Evolutionary conservation across 768 basidiomycete genomes (phyloP).

Genomic region (Tephrocybe rancida): DNA sequence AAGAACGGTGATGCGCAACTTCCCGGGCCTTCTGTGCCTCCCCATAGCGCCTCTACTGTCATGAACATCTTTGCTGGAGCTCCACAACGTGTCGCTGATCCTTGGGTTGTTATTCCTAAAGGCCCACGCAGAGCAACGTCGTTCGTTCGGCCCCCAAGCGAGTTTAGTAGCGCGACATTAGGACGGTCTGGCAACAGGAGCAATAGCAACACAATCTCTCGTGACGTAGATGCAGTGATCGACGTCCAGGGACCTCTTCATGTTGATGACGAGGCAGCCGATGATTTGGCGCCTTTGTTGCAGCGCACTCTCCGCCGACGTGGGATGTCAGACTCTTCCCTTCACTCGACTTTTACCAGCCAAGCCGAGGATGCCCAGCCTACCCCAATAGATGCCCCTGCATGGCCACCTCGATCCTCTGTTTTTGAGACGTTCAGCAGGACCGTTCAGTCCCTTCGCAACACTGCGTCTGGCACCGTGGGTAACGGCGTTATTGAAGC

Average conservation of each 20-base stretch:
- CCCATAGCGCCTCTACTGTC: constrained; percentile 36
- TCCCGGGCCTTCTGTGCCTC: constrained; percentile 3
- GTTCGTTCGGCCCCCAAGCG: constrained; percentile 24
- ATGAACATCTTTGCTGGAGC: constrained; percentile 96
- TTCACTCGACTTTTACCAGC: constrained; percentile 79
- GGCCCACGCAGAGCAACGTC: constrained; percentile 30
- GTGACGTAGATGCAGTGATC: constrained; percentile 79
- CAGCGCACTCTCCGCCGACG: constrained; percentile 73
- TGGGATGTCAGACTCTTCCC: constrained; percentile 90
- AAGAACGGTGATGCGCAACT: constrained; percentile 5
- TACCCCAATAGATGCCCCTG: neutral
- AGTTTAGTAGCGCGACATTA: constrained; percentile 8
- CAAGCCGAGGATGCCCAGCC: constrained; percentile 41
- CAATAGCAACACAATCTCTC: constrained; percentile 44
- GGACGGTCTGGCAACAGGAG: constrained; percentile 22
- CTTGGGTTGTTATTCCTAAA: constrained; percentile 73
- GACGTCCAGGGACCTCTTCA: constrained; percentile 46
- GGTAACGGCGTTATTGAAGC: neutral
- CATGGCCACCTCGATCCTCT: constrained; percentile 44
- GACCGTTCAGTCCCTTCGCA: constrained; percentile 52
- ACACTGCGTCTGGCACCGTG: constrained; percentile 21
- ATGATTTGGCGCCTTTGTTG: constrained; percentile 54
- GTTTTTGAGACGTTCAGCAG: constrained; percentile 57
- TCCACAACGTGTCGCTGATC: constrained; percentile 54
- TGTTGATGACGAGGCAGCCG: constrained; percentile 38